Percentiles rank a stretch among this genome's conserved stretches.
phyloP scores from a whole-genome alignment of 192 early-diverging fungal genomes.

The Podila epigama region DNA sequence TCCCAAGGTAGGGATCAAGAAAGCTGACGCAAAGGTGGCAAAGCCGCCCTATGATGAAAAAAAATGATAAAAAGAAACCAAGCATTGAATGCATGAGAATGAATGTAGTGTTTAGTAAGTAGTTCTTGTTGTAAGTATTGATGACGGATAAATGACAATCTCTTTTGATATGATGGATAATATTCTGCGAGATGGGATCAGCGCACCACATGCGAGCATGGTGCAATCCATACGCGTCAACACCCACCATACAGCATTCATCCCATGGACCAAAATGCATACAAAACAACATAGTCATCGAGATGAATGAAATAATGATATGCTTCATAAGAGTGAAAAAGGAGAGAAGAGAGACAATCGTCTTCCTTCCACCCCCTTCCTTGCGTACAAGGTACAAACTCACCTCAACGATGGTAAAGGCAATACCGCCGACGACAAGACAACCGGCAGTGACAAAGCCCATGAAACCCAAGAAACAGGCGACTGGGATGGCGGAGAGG shows the following conservation, averaged over 20 bases:
- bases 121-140: not conserved
- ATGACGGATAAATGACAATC: not conserved
- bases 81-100: not conserved
- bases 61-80: not conserved
- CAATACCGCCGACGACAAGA: conserved; percentile 15
- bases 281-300: too few relatives aligned
- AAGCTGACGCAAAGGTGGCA: conserved; percentile 11
- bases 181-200: too few relatives aligned
- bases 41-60: conserved; percentile 14
- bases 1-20: conserved; percentile 15
- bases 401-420: conserved; percentile 17
- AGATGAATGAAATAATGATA: too few relatives aligned
- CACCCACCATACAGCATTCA: too few relatives aligned
- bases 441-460: conserved; percentile 15
- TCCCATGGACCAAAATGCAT: too few relatives aligned
- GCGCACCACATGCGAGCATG: too few relatives aligned
- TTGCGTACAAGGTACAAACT: not conserved
- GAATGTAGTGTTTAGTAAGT: too few relatives aligned
- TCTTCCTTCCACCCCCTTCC: not conserved
- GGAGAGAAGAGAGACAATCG: not conserved
- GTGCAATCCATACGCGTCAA: too few relatives aligned
- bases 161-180: too few relatives aligned
- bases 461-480: conserved; percentile 20
- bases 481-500: conserved; percentile 15
- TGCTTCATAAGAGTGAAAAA: not conserved